Conservation (phyloP, 164 flowering plant species). For the Euptelea pleiosperma region DNA sequence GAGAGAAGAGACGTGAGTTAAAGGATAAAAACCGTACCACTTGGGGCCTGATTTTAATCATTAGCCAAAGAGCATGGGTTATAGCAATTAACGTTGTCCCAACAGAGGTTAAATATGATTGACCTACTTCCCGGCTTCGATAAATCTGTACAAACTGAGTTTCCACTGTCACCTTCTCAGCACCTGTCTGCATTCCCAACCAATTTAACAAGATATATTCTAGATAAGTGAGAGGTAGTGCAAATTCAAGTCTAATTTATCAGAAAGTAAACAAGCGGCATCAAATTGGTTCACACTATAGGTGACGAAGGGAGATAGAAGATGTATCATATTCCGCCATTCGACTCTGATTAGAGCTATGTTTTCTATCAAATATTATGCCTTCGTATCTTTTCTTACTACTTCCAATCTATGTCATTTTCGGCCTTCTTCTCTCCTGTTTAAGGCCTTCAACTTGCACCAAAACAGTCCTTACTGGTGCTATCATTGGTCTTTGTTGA, state of each 20-base stretch:
- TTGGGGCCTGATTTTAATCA: conserved; percentile 76
- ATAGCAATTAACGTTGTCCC: conserved; percentile 81
- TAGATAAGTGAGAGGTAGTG: not conserved
- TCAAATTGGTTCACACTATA: not conserved
- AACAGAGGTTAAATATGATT: conserved; percentile 85
- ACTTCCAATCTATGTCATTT: too few species aligned
- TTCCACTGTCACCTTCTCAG: conserved; percentile 19
- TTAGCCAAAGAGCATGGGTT: conserved; percentile 75
- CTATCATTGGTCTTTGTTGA: too few species aligned
- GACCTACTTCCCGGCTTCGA: conserved; percentile 93
- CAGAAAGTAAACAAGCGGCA: conserved; percentile 3
- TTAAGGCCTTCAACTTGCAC: too few species aligned
- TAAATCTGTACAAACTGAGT: conserved; percentile 73
- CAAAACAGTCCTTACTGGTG: too few species aligned
- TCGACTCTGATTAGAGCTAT: too few species aligned
- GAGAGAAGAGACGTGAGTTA: not conserved
- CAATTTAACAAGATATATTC: not conserved
- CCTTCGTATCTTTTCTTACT: too few species aligned
- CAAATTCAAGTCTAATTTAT: conserved; percentile 1
- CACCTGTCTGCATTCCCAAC: conserved; percentile 33
- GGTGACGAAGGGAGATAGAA: not conserved
- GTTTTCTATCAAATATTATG: too few species aligned
- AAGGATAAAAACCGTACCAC: conserved; percentile 52
- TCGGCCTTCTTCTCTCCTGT: too few species aligned
- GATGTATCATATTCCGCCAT: too few species aligned